These are phyloP conservation scores for Elaeis oleifera DNA, from an alignment of 202 grass and related monocot species.

Conservation along the genomic window DNA sequence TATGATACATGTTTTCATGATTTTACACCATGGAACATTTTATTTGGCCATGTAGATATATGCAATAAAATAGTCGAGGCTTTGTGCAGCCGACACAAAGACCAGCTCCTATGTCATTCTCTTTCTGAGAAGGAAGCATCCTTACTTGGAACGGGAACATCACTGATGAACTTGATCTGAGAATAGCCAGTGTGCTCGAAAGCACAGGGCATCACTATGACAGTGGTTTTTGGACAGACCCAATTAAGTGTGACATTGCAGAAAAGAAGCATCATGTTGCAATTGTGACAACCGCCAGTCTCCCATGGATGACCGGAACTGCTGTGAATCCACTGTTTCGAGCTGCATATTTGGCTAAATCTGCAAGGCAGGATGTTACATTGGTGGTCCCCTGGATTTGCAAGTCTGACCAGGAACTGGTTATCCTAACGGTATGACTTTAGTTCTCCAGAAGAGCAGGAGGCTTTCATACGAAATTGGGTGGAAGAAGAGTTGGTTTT, in stretches of 20 bases:
- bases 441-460: slow-evolving; percentile 61
- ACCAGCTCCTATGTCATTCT: slow-evolving; percentile 34
- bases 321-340: slow-evolving; percentile 80
- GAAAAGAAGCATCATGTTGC: slow-evolving; percentile 61
- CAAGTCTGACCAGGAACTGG: slow-evolving; percentile 65
- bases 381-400: slow-evolving; percentile 75
- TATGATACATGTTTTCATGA: neutral
- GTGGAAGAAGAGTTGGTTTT: slow-evolving; percentile 73
- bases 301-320: slow-evolving; percentile 94
- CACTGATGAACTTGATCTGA: slow-evolving; percentile 60
- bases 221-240: slow-evolving; percentile 40
- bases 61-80: slow-evolving; percentile 57
- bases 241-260: slow-evolving; percentile 32
- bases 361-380: slow-evolving; percentile 63
- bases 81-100: slow-evolving; percentile 43
- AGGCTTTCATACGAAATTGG: slow-evolving; percentile 70
- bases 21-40: slow-evolving; percentile 13
- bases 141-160: slow-evolving; percentile 42
- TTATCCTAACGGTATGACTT: slow-evolving; percentile 71
- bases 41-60: slow-evolving; percentile 36
- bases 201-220: slow-evolving; percentile 53
- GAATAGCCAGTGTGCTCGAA: slow-evolving; percentile 78
- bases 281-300: slow-evolving; percentile 78
- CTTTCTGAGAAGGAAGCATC: slow-evolving; percentile 31
- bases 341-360: slow-evolving; percentile 76